phyloP scores from a whole-genome alignment of 306 rosid genomes.

The Vicia sativa region DNA sequence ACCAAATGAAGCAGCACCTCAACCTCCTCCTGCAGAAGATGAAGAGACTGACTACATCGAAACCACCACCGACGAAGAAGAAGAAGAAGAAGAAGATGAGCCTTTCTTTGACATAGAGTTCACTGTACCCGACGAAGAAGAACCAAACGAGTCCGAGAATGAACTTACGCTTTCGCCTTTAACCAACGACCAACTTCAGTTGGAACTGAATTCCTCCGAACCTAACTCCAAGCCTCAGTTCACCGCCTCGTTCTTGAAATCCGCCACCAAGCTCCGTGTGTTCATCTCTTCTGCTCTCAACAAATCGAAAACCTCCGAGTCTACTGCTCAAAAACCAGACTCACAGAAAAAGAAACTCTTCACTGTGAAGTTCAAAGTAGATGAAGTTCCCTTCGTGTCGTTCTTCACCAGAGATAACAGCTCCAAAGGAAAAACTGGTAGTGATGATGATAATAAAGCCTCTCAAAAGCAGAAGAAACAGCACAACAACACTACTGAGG shows the following conservation, averaged over 20 bases:
- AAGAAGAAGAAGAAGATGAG: conserved; percentile 51
- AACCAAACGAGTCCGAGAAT: conserved; percentile 37
- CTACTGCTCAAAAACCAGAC: conserved; percentile 5
- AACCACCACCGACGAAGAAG: conserved; percentile 34
- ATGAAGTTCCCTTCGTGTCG: conserved; percentile 79
- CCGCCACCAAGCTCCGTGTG: conserved; percentile 82
- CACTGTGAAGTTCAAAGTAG: conserved; percentile 78
- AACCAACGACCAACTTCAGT: conserved; percentile 50
- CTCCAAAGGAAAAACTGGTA: conserved; percentile 43
- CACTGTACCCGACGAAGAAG: conserved; percentile 55
- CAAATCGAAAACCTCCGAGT: conserved; percentile 47
- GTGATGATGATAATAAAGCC: conserved; percentile 17
- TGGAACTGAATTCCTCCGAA: conserved; percentile 56
- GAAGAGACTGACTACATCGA: conserved; percentile 17
- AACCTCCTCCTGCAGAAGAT: neutral
- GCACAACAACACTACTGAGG: conserved; percentile 37
- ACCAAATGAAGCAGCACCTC: conserved; percentile 30
- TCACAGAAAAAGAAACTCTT: conserved; percentile 50
- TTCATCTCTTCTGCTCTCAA: conserved; percentile 72
- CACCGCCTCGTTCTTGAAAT: conserved; percentile 65
- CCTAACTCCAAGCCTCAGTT: conserved; percentile 62
- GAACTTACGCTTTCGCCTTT: conserved; percentile 80
- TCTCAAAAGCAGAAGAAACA: conserved; percentile 24
- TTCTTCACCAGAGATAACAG: conserved; percentile 78
- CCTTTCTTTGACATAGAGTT: conserved; percentile 89